Evolutionary conservation across 2,329 filamentous ascomycete species (phyloP).

Genomic region (Cercospora berteroae): DNA sequence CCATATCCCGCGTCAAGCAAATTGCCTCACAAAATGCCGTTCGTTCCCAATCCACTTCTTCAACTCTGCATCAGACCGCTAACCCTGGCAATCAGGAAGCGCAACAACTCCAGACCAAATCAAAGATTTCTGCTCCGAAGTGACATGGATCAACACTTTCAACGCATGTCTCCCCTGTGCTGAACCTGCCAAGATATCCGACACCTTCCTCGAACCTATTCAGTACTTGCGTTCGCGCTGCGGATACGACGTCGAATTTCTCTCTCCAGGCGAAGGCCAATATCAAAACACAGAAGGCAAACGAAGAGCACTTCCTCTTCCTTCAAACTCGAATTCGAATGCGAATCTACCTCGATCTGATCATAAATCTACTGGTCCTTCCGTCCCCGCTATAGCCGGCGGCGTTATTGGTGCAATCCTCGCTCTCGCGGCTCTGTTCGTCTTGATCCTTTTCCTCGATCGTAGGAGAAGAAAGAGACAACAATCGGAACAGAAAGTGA

Average conservation of each 20-base stretch:
- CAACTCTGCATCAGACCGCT: not conserved
- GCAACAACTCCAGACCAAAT: not conserved
- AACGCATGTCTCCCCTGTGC: not conserved
- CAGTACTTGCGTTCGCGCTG: not conserved
- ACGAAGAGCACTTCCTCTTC: not conserved
- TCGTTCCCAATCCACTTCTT: not conserved
- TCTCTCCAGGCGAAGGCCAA: not conserved
- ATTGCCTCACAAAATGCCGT: not conserved
- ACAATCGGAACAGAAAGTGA: not conserved
- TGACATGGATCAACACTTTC: not conserved
- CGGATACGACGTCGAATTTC: not conserved
- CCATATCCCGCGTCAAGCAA: not conserved
- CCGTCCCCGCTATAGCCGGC: not conserved
- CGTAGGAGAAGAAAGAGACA: not conserved
- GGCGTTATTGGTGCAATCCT: not conserved
- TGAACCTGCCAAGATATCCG: not conserved
- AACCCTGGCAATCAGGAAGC: not conserved
- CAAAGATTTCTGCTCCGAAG: not conserved
- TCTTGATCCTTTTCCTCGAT: not conserved
- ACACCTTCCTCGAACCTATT: not conserved
- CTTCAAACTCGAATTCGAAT: not conserved
- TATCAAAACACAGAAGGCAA: not conserved
- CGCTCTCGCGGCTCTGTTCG: not conserved
- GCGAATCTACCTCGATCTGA: not conserved
- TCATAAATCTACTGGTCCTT: not conserved